Evolutionary conservation across 2,329 filamentous ascomycete genomes (phyloP).

Genomic region (Fonsecaea multimorphosa): DNA sequence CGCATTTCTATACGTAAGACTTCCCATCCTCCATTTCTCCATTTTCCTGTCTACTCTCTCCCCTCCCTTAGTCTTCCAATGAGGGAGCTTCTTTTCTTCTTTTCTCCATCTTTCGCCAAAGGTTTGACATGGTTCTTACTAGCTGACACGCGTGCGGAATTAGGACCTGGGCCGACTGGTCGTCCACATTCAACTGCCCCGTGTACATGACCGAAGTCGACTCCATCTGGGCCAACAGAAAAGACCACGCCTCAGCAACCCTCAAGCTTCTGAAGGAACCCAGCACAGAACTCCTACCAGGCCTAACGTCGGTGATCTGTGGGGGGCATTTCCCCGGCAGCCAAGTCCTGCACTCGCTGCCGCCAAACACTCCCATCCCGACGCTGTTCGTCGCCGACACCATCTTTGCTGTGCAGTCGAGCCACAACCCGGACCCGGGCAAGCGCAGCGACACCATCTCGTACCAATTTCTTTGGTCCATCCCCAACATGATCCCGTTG

Average conservation of each 20-base stretch:
- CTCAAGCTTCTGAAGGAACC: conserved; percentile 44
- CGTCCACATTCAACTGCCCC: conserved; percentile 68
- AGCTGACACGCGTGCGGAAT: too few relatives aligned
- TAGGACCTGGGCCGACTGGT: conserved; percentile 74
- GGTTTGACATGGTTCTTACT: too few relatives aligned
- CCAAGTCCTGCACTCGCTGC: conserved; percentile 58
- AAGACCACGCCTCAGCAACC: conserved; percentile 46
- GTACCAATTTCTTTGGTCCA: conserved; percentile 36
- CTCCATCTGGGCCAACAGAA: conserved; percentile 64
- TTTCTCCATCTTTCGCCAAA: too few relatives aligned
- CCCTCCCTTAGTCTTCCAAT: too few relatives aligned
- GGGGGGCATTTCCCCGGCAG: conserved; percentile 83
- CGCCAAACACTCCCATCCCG: conserved; percentile 58
- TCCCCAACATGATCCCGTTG: conserved; percentile 65
- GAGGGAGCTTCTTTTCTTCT: not conserved
- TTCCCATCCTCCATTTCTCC: not conserved
- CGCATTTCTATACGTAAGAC: conserved; percentile 74
- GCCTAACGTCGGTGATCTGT: conserved; percentile 69
- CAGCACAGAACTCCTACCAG: conserved; percentile 42
- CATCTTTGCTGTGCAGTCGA: conserved; percentile 73
- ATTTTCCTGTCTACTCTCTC: too few relatives aligned
- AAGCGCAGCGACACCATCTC: conserved; percentile 33
- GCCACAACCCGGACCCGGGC: conserved; percentile 62
- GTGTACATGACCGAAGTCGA: conserved; percentile 74
- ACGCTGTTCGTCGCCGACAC: conserved; percentile 78